Conservation (phyloP, 495 filamentous ascomycete species). For the Hypoxylon rickii region DNA sequence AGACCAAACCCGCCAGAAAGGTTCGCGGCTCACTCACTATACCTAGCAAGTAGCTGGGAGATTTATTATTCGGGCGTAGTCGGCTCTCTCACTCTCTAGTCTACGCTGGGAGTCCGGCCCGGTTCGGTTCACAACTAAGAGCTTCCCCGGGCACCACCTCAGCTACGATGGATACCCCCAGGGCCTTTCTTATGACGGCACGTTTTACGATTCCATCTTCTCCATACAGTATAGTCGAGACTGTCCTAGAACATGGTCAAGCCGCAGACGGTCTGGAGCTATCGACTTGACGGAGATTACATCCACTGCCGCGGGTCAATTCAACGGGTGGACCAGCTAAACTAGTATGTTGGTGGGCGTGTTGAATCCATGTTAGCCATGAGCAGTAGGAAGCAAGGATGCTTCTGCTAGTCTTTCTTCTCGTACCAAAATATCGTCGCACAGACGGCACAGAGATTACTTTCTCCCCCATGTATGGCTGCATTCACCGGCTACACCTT, state of each 20-base stretch:
- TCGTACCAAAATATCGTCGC: neutral
- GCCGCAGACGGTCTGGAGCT: constrained; percentile 43
- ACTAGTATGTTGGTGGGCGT: constrained; percentile 16
- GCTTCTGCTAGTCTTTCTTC: constrained; percentile 10
- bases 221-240: constrained; percentile 29
- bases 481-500: constrained; percentile 43
- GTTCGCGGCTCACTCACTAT: constrained; percentile 10
- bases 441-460: constrained; percentile 21
- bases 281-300: constrained; percentile 38
- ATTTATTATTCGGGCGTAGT: neutral
- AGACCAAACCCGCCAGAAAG: constrained; percentile 4
- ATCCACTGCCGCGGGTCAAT: constrained; percentile 42
- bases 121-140: constrained; percentile 22
- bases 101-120: constrained; percentile 30
- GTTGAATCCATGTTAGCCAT: constrained; percentile 33
- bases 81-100: constrained; percentile 11
- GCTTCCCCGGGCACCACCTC: constrained; percentile 33
- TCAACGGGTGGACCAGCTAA: constrained; percentile 34
- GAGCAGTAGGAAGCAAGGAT: constrained; percentile 16
- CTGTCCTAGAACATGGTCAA: constrained; percentile 29
- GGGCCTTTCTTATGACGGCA: neutral
- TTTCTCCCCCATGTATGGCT: constrained; percentile 27
- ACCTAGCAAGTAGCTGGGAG: neutral
- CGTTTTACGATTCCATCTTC: constrained; percentile 12
- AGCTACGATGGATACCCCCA: constrained; percentile 19